Evolutionary conservation across 768 basidiomycete genomes (phyloP).

Genomic region (Pleurotus eryngii): DNA sequence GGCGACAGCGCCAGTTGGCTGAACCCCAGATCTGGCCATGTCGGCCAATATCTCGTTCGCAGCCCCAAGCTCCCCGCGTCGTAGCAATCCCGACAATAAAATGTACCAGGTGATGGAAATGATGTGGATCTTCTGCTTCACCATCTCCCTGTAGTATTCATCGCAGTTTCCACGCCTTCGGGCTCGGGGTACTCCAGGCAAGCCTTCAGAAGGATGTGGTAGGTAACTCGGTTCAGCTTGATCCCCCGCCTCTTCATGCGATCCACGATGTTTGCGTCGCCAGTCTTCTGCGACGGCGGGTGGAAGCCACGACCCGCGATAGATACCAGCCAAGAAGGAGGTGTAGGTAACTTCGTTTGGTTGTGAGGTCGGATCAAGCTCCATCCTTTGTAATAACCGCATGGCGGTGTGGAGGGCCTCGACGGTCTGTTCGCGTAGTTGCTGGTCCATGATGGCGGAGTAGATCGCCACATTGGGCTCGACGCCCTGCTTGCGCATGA

Average conservation of each 20-base stretch:
- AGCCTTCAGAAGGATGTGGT: conserved; percentile 74
- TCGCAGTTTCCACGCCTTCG: conserved; percentile 50
- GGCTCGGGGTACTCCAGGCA: conserved; percentile 51
- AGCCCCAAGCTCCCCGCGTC: conserved; percentile 54
- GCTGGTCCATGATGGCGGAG: conserved; percentile 75
- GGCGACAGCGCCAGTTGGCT: conserved; percentile 41
- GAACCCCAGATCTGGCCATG: conserved; percentile 47
- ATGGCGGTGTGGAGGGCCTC: conserved; percentile 59
- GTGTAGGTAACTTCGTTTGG: conserved; percentile 88
- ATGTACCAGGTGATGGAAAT: conserved; percentile 75
- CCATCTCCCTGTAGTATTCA: conserved; percentile 66
- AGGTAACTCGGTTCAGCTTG: conserved; percentile 58
- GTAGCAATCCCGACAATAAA: conserved; percentile 61
- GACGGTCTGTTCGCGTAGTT: conserved; percentile 55
- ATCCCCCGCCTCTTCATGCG: conserved; percentile 59
- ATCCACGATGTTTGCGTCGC: conserved; percentile 45
- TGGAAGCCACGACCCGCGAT: conserved; percentile 54
- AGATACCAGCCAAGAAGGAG: conserved; percentile 67
- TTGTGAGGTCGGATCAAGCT: conserved; percentile 41
- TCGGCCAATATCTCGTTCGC: conserved; percentile 60
- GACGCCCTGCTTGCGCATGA: conserved; percentile 77
- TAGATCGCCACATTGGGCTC: conserved; percentile 74
- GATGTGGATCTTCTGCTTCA: conserved; percentile 39
- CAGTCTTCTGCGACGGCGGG: conserved; percentile 41
- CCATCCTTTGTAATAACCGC: conserved; percentile 75